phyloP scores from a whole-genome alignment of 805 yeast genomes.

The Wickerhamomyces chambardii region DNA sequence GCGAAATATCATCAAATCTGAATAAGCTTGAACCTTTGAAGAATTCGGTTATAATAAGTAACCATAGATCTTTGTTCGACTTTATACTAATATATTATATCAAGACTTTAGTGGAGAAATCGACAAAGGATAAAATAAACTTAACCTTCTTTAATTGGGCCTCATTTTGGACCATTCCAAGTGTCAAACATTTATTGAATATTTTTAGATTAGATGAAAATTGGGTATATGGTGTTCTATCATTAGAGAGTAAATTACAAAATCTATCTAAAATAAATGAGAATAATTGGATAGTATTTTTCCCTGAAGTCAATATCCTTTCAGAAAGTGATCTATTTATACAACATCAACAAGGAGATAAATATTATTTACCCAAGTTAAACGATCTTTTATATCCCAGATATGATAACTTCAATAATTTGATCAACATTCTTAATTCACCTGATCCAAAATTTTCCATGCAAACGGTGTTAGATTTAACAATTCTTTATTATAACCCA shows the following conservation, averaged over 20 bases:
- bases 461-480: constrained; percentile 21
- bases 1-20: background rate
- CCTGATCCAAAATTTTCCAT: constrained; percentile 4
- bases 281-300: constrained; percentile 60
- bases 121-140: constrained; percentile 9
- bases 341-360: constrained; percentile 47
- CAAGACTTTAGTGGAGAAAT: constrained; percentile 17
- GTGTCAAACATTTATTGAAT: constrained; percentile 33
- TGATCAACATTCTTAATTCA: constrained; percentile 24
- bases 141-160: constrained; percentile 70
- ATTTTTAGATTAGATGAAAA: constrained; percentile 59
- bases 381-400: constrained; percentile 71
- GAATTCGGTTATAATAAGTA: constrained; percentile 30
- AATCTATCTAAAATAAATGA: constrained; percentile 22
- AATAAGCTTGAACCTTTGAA: constrained; percentile 13
- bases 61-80: constrained; percentile 67
- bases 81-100: constrained; percentile 40
- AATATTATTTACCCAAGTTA: constrained; percentile 51
- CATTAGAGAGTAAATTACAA: constrained; percentile 27
- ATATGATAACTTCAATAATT: constrained; percentile 46
- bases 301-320: constrained; percentile 80
- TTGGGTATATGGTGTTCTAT: constrained; percentile 31
- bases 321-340: constrained; percentile 33
- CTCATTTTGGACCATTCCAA: constrained; percentile 52
- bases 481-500: constrained; percentile 28